phyloP scores from a whole-genome alignment of 2,329 filamentous ascomycete species.

The Venturiaceae sp. region DNA sequence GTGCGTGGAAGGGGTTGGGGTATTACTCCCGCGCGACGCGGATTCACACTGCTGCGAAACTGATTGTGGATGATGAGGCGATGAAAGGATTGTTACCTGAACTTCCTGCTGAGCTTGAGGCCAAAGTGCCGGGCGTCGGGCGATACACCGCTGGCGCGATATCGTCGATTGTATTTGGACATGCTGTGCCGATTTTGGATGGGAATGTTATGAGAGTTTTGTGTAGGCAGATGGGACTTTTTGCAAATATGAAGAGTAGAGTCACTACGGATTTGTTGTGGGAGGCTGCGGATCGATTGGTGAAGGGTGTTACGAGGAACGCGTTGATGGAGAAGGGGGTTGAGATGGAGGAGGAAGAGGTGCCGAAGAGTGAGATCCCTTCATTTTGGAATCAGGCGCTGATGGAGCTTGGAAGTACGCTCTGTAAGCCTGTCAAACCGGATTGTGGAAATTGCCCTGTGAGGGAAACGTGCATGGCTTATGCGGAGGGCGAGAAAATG shows the following conservation, averaged over 20 bases:
- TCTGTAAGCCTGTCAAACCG: conserved; percentile 48
- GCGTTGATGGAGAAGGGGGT: conserved; percentile 22
- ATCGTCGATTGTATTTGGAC: conserved; percentile 52
- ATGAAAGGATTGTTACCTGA: conserved; percentile 42
- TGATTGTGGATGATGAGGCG: conserved; percentile 33
- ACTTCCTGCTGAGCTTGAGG: conserved; percentile 34
- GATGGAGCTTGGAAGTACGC: conserved; percentile 56
- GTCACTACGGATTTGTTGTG: conserved; percentile 45
- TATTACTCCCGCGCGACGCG: conserved; percentile 56
- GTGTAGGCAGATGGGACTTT: conserved; percentile 49
- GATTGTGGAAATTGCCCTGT: conserved; percentile 36
- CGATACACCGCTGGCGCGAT: conserved; percentile 55
- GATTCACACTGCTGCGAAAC: conserved; percentile 46
- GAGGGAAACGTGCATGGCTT: conserved; percentile 21
- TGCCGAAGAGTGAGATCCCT: conserved; percentile 32
- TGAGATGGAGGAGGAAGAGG: neutral
- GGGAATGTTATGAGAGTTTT: conserved; percentile 54
- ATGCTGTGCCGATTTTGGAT: conserved; percentile 51
- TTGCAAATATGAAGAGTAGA: conserved; percentile 47
- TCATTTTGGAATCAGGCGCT: conserved; percentile 55
- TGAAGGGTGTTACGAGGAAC: conserved; percentile 36
- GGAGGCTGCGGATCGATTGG: conserved; percentile 47
- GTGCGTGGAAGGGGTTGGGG: conserved; percentile 51
- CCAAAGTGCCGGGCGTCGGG: conserved; percentile 49
- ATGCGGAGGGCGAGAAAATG: conserved; percentile 17